Evolutionary conservation across 495 filamentous ascomycete species (phyloP).

Genomic region (Aspergillus taichungensis): DNA sequence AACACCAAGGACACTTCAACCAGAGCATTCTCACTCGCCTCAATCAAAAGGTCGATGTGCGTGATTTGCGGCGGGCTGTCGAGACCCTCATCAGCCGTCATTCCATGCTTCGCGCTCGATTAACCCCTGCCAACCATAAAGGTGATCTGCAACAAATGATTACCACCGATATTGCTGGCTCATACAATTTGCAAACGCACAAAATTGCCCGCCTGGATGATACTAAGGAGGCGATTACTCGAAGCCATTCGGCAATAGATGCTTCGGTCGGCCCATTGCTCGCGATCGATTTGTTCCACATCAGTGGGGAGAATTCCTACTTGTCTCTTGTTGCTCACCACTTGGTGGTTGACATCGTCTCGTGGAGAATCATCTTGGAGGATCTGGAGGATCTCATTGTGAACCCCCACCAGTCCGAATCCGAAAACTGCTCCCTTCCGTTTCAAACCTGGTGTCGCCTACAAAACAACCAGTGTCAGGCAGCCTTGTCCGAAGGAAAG

Average conservation of each 20-base stretch:
- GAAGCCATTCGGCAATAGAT: slow-evolving; percentile 38
- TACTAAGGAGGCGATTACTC: slow-evolving; percentile 21
- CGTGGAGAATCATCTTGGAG: slow-evolving; percentile 59
- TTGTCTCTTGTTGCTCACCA: slow-evolving; percentile 62
- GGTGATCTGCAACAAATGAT: slow-evolving; percentile 29
- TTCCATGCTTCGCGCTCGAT: slow-evolving; percentile 67
- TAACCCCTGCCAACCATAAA: slow-evolving; percentile 23
- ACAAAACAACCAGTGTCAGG: slow-evolving; percentile 33
- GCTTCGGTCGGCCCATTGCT: slow-evolving; percentile 35
- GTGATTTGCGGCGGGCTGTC: slow-evolving; percentile 43
- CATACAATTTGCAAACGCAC: slow-evolving; percentile 28
- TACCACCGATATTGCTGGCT: slow-evolving; percentile 25
- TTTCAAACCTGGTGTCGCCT: slow-evolving; percentile 55
- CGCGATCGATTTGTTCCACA: slow-evolving; percentile 40
- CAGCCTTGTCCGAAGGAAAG: slow-evolving; percentile 17
- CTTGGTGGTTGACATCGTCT: slow-evolving; percentile 60
- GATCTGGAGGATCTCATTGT: slow-evolving; percentile 56
- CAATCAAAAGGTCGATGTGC: slow-evolving; percentile 36
- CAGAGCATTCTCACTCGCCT: slow-evolving; percentile 58
- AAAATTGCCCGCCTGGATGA: slow-evolving; percentile 12
- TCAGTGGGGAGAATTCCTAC: slow-evolving; percentile 35
- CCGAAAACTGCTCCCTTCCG: slow-evolving; percentile 38
- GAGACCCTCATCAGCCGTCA: slow-evolving; percentile 54
- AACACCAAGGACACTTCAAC: slow-evolving; percentile 62
- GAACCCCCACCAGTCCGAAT: slow-evolving; percentile 25